Evolutionary conservation across 164 flowering plant species (phyloP).

Genomic region (Magnolia officinalis): DNA sequence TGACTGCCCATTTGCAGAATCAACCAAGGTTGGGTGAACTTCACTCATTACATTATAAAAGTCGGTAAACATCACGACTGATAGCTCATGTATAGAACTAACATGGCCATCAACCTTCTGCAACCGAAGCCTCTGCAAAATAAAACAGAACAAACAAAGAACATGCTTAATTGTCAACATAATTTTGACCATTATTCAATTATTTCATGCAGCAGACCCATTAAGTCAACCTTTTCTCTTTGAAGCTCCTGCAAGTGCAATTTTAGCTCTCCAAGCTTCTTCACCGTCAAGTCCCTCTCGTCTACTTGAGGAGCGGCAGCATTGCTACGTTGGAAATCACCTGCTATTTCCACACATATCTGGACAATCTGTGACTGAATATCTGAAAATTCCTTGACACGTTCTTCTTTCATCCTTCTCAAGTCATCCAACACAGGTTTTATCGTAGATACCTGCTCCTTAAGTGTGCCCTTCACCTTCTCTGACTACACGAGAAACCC

Average conservation of each 20-base stretch:
- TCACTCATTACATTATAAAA: conserved; percentile 41
- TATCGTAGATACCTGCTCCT: conserved; percentile 49
- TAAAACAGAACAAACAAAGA: not conserved
- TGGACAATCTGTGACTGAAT: conserved; percentile 41
- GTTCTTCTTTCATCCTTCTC: conserved; percentile 49
- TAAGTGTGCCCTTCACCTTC: conserved; percentile 53
- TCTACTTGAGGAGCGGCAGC: conserved; percentile 33
- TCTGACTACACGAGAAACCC: conserved; percentile 18
- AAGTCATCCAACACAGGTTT: conserved; percentile 54
- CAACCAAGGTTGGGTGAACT: conserved; percentile 61
- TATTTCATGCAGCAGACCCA: not conserved
- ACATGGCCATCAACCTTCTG: conserved; percentile 55
- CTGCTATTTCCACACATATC: conserved; percentile 57
- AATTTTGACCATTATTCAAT: not conserved
- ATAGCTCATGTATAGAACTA: conserved; percentile 52
- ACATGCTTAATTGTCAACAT: not conserved
- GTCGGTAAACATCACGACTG: conserved; percentile 58
- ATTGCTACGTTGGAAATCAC: conserved; percentile 26
- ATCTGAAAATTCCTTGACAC: conserved; percentile 51
- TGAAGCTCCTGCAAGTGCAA: conserved; percentile 59
- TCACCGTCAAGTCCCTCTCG: conserved; percentile 51
- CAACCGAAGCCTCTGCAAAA: conserved; percentile 55
- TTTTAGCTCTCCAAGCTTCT: conserved; percentile 53
- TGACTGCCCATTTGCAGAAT: conserved; percentile 29
- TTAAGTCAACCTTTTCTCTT: conserved; percentile 53